A percentile compares a stretch with the other conserved stretches of the same genome.
These are phyloP conservation scores for Blastobotrys raffinosifermentans DNA, from an alignment of 1,139 yeast species.

Conservation along the genomic window DNA sequence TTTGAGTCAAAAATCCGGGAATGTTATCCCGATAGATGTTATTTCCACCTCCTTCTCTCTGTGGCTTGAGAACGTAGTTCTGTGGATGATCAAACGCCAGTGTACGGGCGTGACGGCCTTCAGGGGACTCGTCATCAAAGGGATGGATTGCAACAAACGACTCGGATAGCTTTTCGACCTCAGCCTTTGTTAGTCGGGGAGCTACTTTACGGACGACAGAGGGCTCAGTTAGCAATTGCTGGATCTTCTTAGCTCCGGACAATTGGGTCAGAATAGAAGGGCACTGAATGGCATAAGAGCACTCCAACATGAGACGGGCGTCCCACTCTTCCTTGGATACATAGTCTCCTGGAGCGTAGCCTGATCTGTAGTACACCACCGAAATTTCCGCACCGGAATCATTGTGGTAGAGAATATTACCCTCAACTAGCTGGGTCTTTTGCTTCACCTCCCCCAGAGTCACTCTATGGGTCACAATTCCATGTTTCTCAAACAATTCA, in stretches of 20 bases:
- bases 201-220: conserved; percentile 45
- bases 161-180: conserved; percentile 36
- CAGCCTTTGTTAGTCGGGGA: conserved; percentile 36
- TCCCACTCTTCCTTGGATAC: conserved; percentile 62
- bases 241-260: conserved; percentile 88
- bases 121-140: conserved; percentile 55
- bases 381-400: conserved; percentile 66
- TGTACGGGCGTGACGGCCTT: conserved; percentile 58
- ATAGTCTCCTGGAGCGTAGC: conserved; percentile 78
- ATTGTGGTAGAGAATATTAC: conserved; percentile 39
- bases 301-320: conserved; percentile 65
- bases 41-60: conserved; percentile 95
- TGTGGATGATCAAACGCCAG: conserved; percentile 65
- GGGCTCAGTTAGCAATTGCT: conserved; percentile 70
- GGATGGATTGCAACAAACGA: conserved; percentile 89
- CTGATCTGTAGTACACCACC: conserved; percentile 85
- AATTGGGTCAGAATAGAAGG: conserved; percentile 86
- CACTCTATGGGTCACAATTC: conserved; percentile 56
- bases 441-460: conserved; percentile 56
- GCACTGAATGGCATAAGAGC: conserved; percentile 77
- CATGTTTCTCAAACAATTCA: conserved; percentile 50
- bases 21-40: conserved; percentile 82
- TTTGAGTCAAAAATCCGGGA: conserved; percentile 56
- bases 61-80: conserved; percentile 84
- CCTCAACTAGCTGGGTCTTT: conserved; percentile 32